Conservation (phyloP, 257 asterid genomes). For the Voacanga thouarsii region DNA sequence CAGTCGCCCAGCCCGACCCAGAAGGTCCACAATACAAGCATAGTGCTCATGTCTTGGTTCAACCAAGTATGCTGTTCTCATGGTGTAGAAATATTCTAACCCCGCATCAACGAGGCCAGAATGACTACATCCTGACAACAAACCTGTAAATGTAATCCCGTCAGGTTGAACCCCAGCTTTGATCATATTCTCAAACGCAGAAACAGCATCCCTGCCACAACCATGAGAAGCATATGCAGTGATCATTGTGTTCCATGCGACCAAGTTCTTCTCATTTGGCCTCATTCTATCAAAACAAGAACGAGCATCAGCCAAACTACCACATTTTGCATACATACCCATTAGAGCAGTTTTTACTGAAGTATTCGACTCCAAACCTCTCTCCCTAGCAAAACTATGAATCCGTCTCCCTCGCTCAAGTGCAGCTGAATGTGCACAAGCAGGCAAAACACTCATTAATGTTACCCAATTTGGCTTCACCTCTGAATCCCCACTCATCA, state of each 20-base stretch:
- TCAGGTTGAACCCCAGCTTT: constrained; percentile 62
- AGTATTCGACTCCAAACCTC: constrained; percentile 56
- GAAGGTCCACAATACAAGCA: constrained; percentile 73
- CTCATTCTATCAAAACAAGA: constrained; percentile 50
- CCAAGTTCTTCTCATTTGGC: constrained; percentile 38
- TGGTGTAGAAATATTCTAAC: constrained; percentile 50
- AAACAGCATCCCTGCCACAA: constrained; percentile 48
- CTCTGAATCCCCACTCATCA: constrained; percentile 40
- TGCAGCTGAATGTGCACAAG: constrained; percentile 64
- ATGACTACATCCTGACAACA: constrained; percentile 80
- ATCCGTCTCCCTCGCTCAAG: constrained; percentile 58
- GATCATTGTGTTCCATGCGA: constrained; percentile 82
- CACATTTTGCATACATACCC: constrained; percentile 87
- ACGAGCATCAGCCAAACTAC: constrained; percentile 63
- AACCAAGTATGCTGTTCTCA: constrained; percentile 43
- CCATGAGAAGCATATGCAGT: constrained; percentile 80
- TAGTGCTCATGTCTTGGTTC: constrained; percentile 66
- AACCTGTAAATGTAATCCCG: constrained; percentile 65
- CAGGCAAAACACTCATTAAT: constrained; percentile 73
- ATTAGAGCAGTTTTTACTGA: constrained; percentile 65
- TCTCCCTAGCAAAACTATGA: constrained; percentile 48
- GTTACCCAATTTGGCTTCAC: constrained; percentile 90
- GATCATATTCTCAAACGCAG: constrained; percentile 56
- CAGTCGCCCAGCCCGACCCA: constrained; percentile 74
- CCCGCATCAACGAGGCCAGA: constrained; percentile 83